Conservation (phyloP, 2,329 filamentous ascomycete genomes). For the Trichoderma sp. region DNA sequence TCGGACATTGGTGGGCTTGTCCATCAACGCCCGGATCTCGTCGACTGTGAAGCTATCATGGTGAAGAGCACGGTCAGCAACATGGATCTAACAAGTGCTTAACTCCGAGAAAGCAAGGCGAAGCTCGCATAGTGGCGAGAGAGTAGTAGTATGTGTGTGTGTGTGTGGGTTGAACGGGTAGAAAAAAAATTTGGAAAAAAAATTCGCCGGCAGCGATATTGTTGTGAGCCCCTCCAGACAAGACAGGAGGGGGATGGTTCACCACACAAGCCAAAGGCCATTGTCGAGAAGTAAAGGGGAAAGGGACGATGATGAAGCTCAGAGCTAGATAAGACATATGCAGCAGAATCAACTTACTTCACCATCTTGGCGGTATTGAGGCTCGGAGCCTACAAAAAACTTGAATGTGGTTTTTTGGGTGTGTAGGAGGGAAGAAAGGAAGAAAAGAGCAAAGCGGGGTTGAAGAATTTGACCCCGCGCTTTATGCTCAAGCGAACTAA, state of each 20-base stretch:
- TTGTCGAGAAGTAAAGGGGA: not conserved
- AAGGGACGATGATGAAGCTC: constrained; percentile 13
- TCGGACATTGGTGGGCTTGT: constrained; percentile 74
- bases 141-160: not conserved
- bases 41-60: constrained; percentile 91
- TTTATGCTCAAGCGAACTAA: constrained; percentile 32
- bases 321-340: not conserved
- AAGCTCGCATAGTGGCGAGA: not conserved
- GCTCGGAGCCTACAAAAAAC: constrained; percentile 44
- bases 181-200: constrained; percentile 3
- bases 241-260: constrained; percentile 15
- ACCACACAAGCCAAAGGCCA: not conserved
- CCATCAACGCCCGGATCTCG: constrained; percentile 78
- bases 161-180: not conserved
- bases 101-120: constrained; percentile 20
- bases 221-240: not conserved
- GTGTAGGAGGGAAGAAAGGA: constrained; percentile 33
- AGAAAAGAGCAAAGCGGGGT: constrained; percentile 48
- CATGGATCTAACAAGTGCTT: constrained; percentile 15
- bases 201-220: not conserved
- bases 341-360: constrained; percentile 72
- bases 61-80: constrained; percentile 35
- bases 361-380: constrained; percentile 95
- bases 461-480: constrained; percentile 46
- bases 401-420: constrained; percentile 34